phyloP scores from a whole-genome alignment of 2,329 filamentous ascomycete species.

The Colletotrichum phormii region DNA sequence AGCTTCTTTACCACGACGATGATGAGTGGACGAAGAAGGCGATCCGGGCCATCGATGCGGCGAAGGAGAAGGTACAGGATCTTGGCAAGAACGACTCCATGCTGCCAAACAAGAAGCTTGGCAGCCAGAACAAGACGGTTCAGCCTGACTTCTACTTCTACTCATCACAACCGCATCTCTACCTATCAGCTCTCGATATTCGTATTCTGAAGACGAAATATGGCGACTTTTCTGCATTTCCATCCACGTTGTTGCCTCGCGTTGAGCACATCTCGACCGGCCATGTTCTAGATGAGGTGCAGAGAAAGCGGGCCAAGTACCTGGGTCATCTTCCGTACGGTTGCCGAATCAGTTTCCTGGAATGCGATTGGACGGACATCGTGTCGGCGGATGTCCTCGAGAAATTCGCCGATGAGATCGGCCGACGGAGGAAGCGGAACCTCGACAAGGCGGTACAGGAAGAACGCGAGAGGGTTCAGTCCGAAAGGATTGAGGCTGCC shows the following conservation, averaged over 20 bases:
- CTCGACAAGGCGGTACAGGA: conserved; percentile 86
- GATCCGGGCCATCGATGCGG: conserved; percentile 76
- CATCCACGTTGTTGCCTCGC: conserved; percentile 85
- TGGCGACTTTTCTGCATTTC: conserved; percentile 83
- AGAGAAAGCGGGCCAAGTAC: conserved; percentile 88
- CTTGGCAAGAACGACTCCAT: conserved; percentile 49
- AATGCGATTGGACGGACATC: conserved; percentile 95
- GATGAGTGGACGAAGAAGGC: conserved; percentile 93
- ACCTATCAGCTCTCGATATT: conserved; percentile 90
- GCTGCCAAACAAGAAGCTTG: conserved; percentile 26
- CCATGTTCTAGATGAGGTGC: conserved; percentile 85
- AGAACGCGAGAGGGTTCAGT: conserved; percentile 84
- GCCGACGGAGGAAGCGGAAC: conserved; percentile 80
- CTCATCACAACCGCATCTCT: conserved; percentile 86
- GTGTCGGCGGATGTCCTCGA: conserved; percentile 81
- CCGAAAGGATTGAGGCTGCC: conserved; percentile 82
- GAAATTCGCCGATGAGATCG: conserved; percentile 81
- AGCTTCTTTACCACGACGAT: conserved; percentile 90
- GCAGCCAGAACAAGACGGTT: conserved; percentile 27
- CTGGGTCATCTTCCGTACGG: conserved; percentile 87
- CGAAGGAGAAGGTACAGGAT: conserved; percentile 77
- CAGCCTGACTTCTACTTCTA: conserved; percentile 83
- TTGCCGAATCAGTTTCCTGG: conserved; percentile 90
- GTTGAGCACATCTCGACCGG: conserved; percentile 92
- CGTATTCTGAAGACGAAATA: conserved; percentile 92